Base-by-base conservation (phyloP, 495 filamentous ascomycete genomes). In the Durotheca rogersii region DNA sequence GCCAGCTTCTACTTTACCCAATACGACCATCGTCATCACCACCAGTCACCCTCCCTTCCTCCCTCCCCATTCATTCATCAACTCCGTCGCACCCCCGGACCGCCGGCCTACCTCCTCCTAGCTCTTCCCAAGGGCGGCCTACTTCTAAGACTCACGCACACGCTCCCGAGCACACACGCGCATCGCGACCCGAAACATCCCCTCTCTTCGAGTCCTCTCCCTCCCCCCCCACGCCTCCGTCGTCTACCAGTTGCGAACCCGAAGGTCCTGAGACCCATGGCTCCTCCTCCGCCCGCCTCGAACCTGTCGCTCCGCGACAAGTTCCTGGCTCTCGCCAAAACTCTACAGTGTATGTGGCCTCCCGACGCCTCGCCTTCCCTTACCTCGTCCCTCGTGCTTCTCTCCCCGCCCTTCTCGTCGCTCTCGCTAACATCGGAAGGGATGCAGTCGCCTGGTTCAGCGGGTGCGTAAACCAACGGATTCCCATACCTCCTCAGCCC, bases 281-380 rank as follows among this genome's bases (percentile, higher is more conserved):
- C 88, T 71, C 87, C 88, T 71, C 87, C 88, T 73, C 87, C 87
- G 67, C 88, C 87, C 56, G 71, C 87, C 19, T 73, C 82, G 15
- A 79, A 73, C 53, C 62, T 86, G 74, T 85, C 89, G 64, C 75
- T 95, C 53, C 60, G 66, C 58, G 82, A 95, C 69, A 81, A 91
- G 66, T 68, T 96, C 35, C 70, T 86, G 60, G 74, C 78, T 51
- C 73, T 97, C 42, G 90, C 83, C 34, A 82, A 93, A 64, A 96
- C 92, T 19, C 75, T 97, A 46, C 92, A 97, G 67, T 84, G 87
- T 90, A 79, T 61, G 86, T 81, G 41, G 64, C 52, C 30, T 23
- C 32, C 85, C 81, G 41, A 65, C 53, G 29, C 23, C 29, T 39
- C 32, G 23, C 29, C 6, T 40, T 12, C 23, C 16, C 32, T 44